Evolutionary conservation across 2,329 filamentous ascomycete genomes (phyloP), one percentile per base, ranked within the genome.

Genomic region (Xylariaceae sp.): DNA sequence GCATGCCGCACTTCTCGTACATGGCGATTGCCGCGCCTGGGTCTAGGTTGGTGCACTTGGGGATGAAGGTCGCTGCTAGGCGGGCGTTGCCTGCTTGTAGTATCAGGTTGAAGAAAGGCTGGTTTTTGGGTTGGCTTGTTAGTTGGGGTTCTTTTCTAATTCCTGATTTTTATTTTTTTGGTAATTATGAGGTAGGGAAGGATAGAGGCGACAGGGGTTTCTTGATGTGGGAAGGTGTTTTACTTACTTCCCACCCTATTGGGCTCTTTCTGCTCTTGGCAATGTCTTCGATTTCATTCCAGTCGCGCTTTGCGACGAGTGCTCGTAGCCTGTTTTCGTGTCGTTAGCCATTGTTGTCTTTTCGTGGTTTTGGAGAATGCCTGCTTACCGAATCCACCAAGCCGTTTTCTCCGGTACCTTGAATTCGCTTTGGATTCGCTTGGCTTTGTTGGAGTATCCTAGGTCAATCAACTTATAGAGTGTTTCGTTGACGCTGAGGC

Each of bases 1-100:
- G 77, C 84, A 96, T 83, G 16, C 92, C 92, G 70, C 94, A 97
- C 73, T 96, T 96, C 64, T 95, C 85, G 80, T 92, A 99, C 92
- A 99, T 96, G 61, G 87, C 82, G 51, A 96, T 86, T 3, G 86
- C 77, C 63, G 91, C 87, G 2, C 82, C 79, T 1, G 81, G 76
- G 42, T 85, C 80, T 44, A 95, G 69, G 51, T 78, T 77, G 15
- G 85, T 86, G 74, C 92, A 96, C 71, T 97, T 97, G 2, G 89
- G 85, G 48, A 97, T 84, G 71, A 96, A 97, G 5, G 83, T 70
- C 0, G 87, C 82, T 1, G 94, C 94, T 15, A 96, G 78, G 57
- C 92, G 87, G 5, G 89, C 87, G 67, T 97, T 97, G 43, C 94
- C 94, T 1, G 94, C 94, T 44, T 87, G 85, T 0, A 97, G 76